Conservation (phyloP, 768 basidiomycete genomes). For the Postia placenta region DNA sequence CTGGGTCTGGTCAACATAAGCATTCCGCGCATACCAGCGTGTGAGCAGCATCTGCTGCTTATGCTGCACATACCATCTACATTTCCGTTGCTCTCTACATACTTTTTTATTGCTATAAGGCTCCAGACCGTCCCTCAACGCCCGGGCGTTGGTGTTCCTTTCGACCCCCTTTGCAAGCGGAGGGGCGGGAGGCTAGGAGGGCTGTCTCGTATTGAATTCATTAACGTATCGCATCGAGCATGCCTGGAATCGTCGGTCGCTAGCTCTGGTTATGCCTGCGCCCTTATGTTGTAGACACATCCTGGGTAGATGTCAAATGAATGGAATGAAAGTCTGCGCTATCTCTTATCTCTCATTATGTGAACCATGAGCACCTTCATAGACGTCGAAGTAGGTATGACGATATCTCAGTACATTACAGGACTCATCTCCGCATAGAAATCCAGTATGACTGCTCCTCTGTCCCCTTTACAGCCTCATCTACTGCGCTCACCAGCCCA, state of each 20-base stretch:
- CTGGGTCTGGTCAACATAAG: slow-evolving; percentile 35
- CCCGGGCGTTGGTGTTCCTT: slow-evolving; percentile 17
- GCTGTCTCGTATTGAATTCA: neutral
- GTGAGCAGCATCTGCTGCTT: slow-evolving; percentile 2
- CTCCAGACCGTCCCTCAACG: slow-evolving; percentile 9
- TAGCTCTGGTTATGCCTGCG: slow-evolving; percentile 14
- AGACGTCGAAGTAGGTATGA: too few relatives aligned
- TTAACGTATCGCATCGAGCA: slow-evolving; percentile 1
- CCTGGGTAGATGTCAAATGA: slow-evolving; percentile 1
- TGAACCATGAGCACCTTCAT: neutral
- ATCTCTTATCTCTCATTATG: neutral
- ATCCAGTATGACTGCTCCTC: slow-evolving; percentile 17
- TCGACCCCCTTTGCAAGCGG: slow-evolving; percentile 20
- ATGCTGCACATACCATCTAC: neutral
- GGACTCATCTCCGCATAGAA: neutral
- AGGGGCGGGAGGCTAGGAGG: slow-evolving; percentile 23
- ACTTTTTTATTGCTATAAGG: slow-evolving; percentile 3
- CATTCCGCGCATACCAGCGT: neutral
- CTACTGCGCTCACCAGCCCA: slow-evolving; percentile 14
- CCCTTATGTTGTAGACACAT: slow-evolving; percentile 3
- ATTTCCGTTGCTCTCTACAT: slow-evolving; percentile 2
- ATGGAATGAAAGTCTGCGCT: neutral
- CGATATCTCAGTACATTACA: too few relatives aligned
- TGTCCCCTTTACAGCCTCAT: slow-evolving; percentile 15
- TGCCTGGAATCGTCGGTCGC: slow-evolving; percentile 6